Evolutionary conservation across 768 basidiomycete genomes (phyloP).

Genomic region (Hemileccinum impolitum): DNA sequence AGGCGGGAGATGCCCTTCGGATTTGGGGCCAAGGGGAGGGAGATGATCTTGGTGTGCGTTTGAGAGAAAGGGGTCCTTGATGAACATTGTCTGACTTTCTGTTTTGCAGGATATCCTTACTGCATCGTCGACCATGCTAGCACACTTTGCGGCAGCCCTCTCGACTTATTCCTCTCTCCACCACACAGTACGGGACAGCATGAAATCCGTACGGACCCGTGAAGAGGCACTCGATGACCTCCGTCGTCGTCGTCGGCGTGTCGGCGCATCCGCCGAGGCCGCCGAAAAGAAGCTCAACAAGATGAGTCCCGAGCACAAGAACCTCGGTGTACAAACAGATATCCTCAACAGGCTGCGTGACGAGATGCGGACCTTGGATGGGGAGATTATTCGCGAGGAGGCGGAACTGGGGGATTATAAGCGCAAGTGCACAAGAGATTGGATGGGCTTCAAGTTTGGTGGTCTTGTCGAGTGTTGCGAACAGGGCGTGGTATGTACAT

Average conservation of each 20-base stretch:
- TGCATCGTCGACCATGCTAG: constrained; percentile 64
- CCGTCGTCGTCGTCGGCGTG: constrained; percentile 61
- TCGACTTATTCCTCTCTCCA: constrained; percentile 69
- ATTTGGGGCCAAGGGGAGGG: constrained; percentile 78
- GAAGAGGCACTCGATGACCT: constrained; percentile 83
- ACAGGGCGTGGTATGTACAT: constrained; percentile 56
- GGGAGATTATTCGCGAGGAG: constrained; percentile 82
- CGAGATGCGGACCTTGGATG: constrained; percentile 75
- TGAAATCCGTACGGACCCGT: constrained; percentile 79
- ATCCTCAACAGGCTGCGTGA: constrained; percentile 64
- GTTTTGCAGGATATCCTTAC: constrained; percentile 65
- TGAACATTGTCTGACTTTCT: neutral
- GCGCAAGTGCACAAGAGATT: constrained; percentile 60
- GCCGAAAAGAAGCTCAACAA: constrained; percentile 88
- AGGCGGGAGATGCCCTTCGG: constrained; percentile 69
- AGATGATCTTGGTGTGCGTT: constrained; percentile 72
- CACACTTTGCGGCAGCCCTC: constrained; percentile 65
- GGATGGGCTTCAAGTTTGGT: constrained; percentile 85
- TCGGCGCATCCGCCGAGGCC: constrained; percentile 69
- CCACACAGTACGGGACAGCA: constrained; percentile 54
- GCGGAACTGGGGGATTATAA: constrained; percentile 81
- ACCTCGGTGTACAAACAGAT: constrained; percentile 69
- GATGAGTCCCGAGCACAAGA: constrained; percentile 90
- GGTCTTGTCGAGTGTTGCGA: constrained; percentile 81
- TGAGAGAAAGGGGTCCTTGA: neutral